Conservation (phyloP, 176 grass and related monocot species). For the Hordeum marinum region DNA sequence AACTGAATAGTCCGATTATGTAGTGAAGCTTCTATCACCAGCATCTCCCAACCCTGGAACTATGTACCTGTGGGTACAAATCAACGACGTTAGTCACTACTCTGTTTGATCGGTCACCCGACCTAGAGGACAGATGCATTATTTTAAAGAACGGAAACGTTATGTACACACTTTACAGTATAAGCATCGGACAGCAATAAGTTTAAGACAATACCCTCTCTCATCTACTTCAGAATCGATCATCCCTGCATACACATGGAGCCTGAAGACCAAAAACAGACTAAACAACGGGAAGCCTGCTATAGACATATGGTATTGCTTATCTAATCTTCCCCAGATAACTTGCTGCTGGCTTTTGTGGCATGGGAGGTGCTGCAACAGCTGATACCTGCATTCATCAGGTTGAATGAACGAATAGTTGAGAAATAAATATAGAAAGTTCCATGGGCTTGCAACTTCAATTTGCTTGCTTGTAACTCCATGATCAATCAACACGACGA, state of each 20-base stretch:
- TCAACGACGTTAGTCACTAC: background rate
- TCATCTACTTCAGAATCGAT: conserved; percentile 90
- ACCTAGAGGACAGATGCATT: background rate
- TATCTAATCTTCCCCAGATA: conserved; percentile 64
- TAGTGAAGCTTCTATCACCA: conserved; percentile 79
- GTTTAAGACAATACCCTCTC: conserved; percentile 69
- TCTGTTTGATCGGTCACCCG: background rate
- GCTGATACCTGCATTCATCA: conserved; percentile 62
- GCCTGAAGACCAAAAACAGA: conserved; percentile 33
- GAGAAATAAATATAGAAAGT: background rate
- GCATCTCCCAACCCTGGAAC: conserved; percentile 92
- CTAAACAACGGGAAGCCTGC: conserved; percentile 9
- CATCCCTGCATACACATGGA: conserved; percentile 87
- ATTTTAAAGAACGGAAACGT: background rate
- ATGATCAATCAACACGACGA: conserved; percentile 74
- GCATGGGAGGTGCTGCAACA: conserved; percentile 78
- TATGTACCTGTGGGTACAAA: conserved; percentile 67
- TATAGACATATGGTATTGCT: background rate
- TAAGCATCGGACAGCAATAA: background rate
- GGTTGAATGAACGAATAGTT: background rate
- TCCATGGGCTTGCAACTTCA: conserved; percentile 65
- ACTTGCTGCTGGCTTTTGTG: conserved; percentile 76
- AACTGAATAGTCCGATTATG: conserved; percentile 27
- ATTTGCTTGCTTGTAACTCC: conserved; percentile 79
- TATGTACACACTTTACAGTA: background rate